Conservation (phyloP, 2,329 filamentous ascomycete genomes). For the Neophaeococcomyces mojaviensis region DNA sequence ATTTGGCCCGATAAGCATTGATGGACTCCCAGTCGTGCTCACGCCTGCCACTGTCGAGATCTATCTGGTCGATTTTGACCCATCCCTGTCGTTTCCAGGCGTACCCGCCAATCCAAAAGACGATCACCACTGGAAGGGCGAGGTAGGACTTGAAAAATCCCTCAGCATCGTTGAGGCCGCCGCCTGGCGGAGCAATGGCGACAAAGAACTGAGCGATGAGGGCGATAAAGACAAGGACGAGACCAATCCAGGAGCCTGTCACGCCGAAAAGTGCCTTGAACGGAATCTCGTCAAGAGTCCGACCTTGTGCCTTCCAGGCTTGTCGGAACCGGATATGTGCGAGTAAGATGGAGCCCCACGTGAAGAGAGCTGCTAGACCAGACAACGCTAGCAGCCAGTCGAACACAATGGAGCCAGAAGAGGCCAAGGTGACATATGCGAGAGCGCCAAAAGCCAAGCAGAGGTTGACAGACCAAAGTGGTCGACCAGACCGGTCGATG, state of each 20-base stretch:
- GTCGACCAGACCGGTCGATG: constrained; percentile 39
- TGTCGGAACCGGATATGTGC: constrained; percentile 69
- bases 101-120: constrained; percentile 51
- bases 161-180: constrained; percentile 42
- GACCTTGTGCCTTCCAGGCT: constrained; percentile 65
- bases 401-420: constrained; percentile 46
- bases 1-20: constrained; percentile 33
- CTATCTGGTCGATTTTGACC: constrained; percentile 53
- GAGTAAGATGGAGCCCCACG: constrained; percentile 58
- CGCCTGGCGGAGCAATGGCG: constrained; percentile 65
- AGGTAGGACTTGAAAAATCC: constrained; percentile 63
- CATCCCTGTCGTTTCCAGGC: constrained; percentile 59
- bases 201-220: constrained; percentile 84
- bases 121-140: constrained; percentile 49
- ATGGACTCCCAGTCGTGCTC: constrained; percentile 60
- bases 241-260: constrained; percentile 70
- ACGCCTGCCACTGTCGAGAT: constrained; percentile 59
- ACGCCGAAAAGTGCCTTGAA: constrained; percentile 75
- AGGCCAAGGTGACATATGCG: constrained; percentile 46
- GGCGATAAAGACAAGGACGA: constrained; percentile 67
- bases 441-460: constrained; percentile 34
- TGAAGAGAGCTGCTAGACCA: constrained; percentile 55
- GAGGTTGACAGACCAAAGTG: constrained; percentile 32
- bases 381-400: constrained; percentile 59
- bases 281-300: constrained; percentile 67